Percentiles rank a stretch among this genome's conserved stretches.
phyloP scores from a whole-genome alignment of 257 asterid species.

The Hygrophila difformis region DNA sequence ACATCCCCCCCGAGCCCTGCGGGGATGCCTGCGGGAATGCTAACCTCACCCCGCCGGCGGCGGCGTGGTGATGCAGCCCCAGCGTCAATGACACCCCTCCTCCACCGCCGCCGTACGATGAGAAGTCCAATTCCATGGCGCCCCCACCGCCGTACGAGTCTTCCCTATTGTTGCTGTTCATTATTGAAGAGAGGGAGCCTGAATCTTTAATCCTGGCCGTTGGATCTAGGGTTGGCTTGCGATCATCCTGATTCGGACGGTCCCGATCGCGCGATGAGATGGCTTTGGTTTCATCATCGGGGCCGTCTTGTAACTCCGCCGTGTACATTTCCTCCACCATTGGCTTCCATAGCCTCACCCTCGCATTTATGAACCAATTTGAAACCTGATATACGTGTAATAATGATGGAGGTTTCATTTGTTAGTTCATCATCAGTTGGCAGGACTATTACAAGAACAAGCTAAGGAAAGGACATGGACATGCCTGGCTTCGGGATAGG shows the following conservation, averaged over 20 bases:
- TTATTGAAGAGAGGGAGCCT: slow-evolving; percentile 65
- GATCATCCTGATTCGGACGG: slow-evolving; percentile 21
- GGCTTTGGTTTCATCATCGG: neutral
- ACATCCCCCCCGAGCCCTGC: slow-evolving; percentile 24
- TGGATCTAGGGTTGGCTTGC: slow-evolving; percentile 55
- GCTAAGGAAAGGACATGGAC: slow-evolving; percentile 28
- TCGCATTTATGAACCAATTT: slow-evolving; percentile 91
- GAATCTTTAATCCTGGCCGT: slow-evolving; percentile 59
- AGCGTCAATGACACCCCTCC: slow-evolving; percentile 67
- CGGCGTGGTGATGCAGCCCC: slow-evolving; percentile 56
- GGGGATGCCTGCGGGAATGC: slow-evolving; percentile 39
- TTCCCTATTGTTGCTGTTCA: slow-evolving; percentile 22
- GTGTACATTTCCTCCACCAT: slow-evolving; percentile 97
- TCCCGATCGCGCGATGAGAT: neutral
- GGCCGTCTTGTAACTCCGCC: slow-evolving; percentile 62
- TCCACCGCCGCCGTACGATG: slow-evolving; percentile 24
- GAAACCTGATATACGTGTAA: slow-evolving; percentile 49
- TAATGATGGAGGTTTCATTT: too few species aligned
- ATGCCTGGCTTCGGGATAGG: slow-evolving; percentile 94
- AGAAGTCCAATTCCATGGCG: slow-evolving; percentile 50
- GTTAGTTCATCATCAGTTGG: too few species aligned
- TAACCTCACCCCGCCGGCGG: slow-evolving; percentile 46
- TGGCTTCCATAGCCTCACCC: slow-evolving; percentile 98
- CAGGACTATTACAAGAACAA: neutral
- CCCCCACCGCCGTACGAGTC: slow-evolving; percentile 23